These are phyloP conservation scores for Cladosporium sp. DNA, from an alignment of 2,329 filamentous ascomycete species.

Conservation along the genomic window DNA sequence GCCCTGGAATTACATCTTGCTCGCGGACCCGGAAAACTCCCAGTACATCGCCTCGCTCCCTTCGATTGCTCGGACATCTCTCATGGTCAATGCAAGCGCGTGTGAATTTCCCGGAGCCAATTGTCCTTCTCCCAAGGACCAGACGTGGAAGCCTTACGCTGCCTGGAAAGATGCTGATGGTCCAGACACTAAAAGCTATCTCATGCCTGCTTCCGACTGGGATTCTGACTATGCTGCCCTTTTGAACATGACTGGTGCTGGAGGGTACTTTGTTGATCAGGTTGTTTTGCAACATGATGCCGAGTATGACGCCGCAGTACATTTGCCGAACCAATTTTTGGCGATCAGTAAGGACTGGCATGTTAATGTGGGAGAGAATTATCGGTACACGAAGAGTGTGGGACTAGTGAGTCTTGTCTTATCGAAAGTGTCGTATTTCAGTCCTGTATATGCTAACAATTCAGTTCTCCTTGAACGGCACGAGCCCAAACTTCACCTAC, in stretches of 20 bases:
- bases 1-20: no score
- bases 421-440: not conserved
- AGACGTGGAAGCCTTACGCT: constrained; percentile 7
- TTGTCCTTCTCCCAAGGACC: constrained; percentile 11
- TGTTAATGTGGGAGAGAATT: not conserved
- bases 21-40: no score
- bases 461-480: constrained; percentile 18
- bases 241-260: constrained; percentile 13
- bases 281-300: constrained; percentile 6
- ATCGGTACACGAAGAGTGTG: constrained; percentile 13
- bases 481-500: no score
- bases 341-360: no score
- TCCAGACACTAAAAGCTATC: constrained; percentile 1
- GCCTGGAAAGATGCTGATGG: constrained; percentile 2
- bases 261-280: constrained; percentile 8
- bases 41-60: constrained; percentile 15
- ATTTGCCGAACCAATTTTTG: no score
- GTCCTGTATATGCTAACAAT: constrained; percentile 8
- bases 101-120: constrained; percentile 12
- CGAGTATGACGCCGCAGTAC: no score
- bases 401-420: constrained; percentile 14
- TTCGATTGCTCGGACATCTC: constrained; percentile 11
- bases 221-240: constrained; percentile 13
- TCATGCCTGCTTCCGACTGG: constrained; percentile 8
- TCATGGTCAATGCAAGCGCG: constrained; percentile 13